Base-by-base conservation (phyloP, 2,329 filamentous ascomycete species). In the Aspergillus hiratsukae region DNA sequence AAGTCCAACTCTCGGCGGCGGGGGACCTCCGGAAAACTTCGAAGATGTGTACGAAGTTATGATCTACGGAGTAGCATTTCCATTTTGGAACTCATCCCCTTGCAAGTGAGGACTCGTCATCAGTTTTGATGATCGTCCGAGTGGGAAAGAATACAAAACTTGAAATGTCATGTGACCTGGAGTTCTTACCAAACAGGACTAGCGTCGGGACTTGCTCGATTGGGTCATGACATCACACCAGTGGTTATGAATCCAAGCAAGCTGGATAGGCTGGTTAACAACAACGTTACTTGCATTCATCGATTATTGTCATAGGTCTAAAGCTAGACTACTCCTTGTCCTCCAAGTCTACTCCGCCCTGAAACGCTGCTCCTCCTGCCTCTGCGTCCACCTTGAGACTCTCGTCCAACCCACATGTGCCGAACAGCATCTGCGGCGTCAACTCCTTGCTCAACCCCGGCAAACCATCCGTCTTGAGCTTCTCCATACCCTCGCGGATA, bases 351-450 rank as follows among this genome's bases (percentile, higher is more conserved):
- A 71, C 69, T 14, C 69, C 69, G 9, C 66, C 64, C 11, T 69
- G 59, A 43, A 74, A 74, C 5, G 68, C 61, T 23, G 58, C 64
- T 28, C 73, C 72, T 43, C 76, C 75, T 35, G 76, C 75, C 43
- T 68, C 62, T 29, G 66, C 67, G 65, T 78, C 76, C 51, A 78
- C 56, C 55, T 69, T 62, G n/a, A 77, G 64, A 46, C 71, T 74
- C 51, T 76, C 72, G 54, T 75, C 68, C 58, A 78, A 53, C 14
- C 74, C 76, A 58, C 74, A 77, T n/a, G 76, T 68, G n/a, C 75
- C 66, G 54, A 78, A 78, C 28, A 76, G 53, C 60, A 69, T 69
- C 66, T 74, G 74, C 28, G 73, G 73, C 25, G 67, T 73, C 53
- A 71, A 58, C 29, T 66, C 66, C 54, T 60, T 61, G 35, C 61